phyloP scores from a whole-genome alignment of 2,329 filamentous ascomycete species.

The Aspergillus fumigatiaffinis region DNA sequence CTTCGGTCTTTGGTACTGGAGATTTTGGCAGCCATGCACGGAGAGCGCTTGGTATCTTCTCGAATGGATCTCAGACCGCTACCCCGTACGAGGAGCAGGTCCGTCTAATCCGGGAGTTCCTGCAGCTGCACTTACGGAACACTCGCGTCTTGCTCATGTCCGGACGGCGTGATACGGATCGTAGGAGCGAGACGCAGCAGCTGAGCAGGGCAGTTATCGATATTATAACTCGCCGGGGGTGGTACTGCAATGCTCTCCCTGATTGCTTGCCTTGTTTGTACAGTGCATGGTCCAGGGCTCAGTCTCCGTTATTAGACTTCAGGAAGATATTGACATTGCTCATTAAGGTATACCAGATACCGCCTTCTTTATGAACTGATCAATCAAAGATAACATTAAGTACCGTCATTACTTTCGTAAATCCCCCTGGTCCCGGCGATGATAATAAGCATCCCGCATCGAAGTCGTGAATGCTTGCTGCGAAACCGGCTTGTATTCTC shows the following conservation, averaged over 20 bases:
- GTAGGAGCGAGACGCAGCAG: neutral
- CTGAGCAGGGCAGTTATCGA: no score
- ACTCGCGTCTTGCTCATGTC: neutral
- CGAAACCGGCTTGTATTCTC: neutral
- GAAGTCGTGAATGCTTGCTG: neutral
- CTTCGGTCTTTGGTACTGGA: neutral
- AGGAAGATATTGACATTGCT: neutral
- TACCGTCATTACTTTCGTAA: neutral
- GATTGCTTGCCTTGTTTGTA: no score
- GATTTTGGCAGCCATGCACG: neutral
- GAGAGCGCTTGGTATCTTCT: neutral
- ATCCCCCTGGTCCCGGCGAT: neutral
- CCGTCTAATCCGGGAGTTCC: neutral
- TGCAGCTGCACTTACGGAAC: neutral
- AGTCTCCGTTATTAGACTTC: no score
- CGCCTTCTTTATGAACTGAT: neutral
- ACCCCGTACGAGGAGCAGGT: neutral
- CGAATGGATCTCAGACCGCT: neutral
- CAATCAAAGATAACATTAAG: neutral
- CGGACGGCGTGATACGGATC: neutral
- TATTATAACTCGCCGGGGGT: no score
- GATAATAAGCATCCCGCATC: neutral
- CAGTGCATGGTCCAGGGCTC: no score
- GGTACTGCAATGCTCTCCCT: no score
- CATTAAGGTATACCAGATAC: neutral